A percentile compares a stretch with the other conserved stretches of the same genome.
phyloP scores from a whole-genome alignment of 1,139 yeast genomes.

The Pichia terricola region DNA sequence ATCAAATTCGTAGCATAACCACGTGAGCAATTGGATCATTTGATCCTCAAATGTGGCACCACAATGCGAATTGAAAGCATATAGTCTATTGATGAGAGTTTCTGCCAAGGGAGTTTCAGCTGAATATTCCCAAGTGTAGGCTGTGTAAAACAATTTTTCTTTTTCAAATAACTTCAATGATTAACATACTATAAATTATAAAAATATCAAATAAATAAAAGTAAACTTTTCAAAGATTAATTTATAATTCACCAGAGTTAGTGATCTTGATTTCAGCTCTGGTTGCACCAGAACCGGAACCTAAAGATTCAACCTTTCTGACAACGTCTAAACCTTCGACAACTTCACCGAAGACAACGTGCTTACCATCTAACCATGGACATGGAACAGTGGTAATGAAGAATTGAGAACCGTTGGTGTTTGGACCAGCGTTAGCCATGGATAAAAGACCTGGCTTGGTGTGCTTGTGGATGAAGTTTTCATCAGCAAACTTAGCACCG shows the following conservation, averaged over 20 bases:
- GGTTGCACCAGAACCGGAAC: slow-evolving; percentile 81
- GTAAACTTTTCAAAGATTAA: neutral
- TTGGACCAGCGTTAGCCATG: slow-evolving; percentile 99
- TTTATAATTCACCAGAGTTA: slow-evolving; percentile 73
- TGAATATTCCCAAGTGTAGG: too few species aligned
- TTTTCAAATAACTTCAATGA: too few species aligned
- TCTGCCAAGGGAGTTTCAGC: too few species aligned
- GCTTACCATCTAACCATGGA: slow-evolving; percentile 98
- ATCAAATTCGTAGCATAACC: too few species aligned
- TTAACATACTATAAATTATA: neutral
- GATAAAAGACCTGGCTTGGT: slow-evolving; percentile 90
- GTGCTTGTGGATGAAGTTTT: slow-evolving; percentile 83
- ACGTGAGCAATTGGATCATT: too few species aligned
- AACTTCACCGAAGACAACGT: slow-evolving; percentile 98
- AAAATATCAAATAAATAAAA: too few species aligned
- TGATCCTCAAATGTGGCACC: too few species aligned
- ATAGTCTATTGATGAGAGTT: too few species aligned
- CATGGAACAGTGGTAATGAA: slow-evolving; percentile 94
- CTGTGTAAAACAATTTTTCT: too few species aligned
- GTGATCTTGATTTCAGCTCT: slow-evolving; percentile 69
- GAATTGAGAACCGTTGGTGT: slow-evolving; percentile 99
- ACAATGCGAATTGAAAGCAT: too few species aligned
- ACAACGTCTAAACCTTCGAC: slow-evolving; percentile 83
- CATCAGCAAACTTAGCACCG: slow-evolving; percentile 92
- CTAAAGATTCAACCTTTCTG: slow-evolving; percentile 81